These are phyloP conservation scores for Candida odintsovae DNA, from an alignment of 805 yeast genomes.

Conservation along the genomic window DNA sequence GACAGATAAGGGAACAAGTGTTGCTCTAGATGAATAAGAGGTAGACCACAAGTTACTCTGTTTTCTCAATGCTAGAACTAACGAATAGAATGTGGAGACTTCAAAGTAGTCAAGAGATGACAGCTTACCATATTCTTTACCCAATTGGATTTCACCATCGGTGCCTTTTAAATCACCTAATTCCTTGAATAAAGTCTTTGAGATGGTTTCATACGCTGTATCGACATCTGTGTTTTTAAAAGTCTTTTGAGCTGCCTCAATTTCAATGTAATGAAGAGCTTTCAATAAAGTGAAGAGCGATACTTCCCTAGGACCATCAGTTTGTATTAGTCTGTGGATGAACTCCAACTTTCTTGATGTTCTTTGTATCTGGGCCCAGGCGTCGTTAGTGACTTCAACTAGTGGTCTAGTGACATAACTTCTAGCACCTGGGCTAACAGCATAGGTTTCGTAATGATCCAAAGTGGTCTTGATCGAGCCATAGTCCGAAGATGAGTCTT, in stretches of 20 bases:
- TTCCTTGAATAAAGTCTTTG: slow-evolving; percentile 7
- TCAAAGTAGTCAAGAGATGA: slow-evolving; percentile 9
- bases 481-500: slow-evolving; percentile 14
- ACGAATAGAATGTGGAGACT: slow-evolving; percentile 33
- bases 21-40: slow-evolving; percentile 25
- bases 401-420: slow-evolving; percentile 29
- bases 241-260: slow-evolving; percentile 21
- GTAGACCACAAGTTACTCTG: slow-evolving; percentile 42
- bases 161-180: slow-evolving; percentile 26
- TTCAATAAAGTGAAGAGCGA: slow-evolving; percentile 33
- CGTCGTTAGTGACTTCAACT: slow-evolving; percentile 31
- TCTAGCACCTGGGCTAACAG: slow-evolving; percentile 30
- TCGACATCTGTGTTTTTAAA: slow-evolving; percentile 14
- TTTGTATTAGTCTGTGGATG: slow-evolving; percentile 40
- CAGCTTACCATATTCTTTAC: slow-evolving; percentile 13
- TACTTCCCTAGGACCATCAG: slow-evolving; percentile 34
- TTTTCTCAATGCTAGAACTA: slow-evolving; percentile 44
- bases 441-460: slow-evolving; percentile 22
- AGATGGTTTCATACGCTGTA: slow-evolving; percentile 24
- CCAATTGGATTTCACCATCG: slow-evolving; percentile 8
- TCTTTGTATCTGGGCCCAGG: slow-evolving; percentile 35
- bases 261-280: slow-evolving; percentile 29
- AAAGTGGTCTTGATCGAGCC: slow-evolving; percentile 28
- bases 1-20: slow-evolving; percentile 36
- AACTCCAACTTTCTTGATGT: slow-evolving; percentile 38